Evolutionary conservation across 495 filamentous ascomycete genomes (phyloP), one percentile per base, ranked within the genome.

Genomic region (Emericellopsis terricola): DNA sequence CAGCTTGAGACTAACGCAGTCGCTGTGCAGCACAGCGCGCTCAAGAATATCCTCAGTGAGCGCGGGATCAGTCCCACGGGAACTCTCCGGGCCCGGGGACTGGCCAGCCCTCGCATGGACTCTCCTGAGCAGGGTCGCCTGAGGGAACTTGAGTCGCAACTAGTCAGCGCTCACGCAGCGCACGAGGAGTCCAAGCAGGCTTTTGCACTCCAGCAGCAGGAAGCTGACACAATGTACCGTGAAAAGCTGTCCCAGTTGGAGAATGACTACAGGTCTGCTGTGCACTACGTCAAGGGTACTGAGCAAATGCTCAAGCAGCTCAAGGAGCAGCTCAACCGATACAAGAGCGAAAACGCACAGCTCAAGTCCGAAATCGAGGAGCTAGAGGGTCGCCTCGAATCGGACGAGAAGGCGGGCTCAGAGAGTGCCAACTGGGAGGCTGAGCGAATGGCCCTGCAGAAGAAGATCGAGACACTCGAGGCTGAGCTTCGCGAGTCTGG

Each of bases 241-340:
- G 86, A 92, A 50, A 94, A 94, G 52, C 62, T 99, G 35, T 71
- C 78, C 35, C 81, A 91, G 48, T 72, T 99, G 15, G 85, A 94
- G 50, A 84, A 81, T 49, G 89, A 99, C 49, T 93, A 99, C 49
- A 84, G 92, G 50, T 93, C 91, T n/a, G 86, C 91, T 9, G 86
- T 96, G n/a, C 86, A 94, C 55, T 99, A 99, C 49, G 83, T 99
- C 41, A 91, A 94, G 49, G 91, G 89, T 27, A 94, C 87, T 1
- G 91, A 99, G 57, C 94, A 94, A 68, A 92, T 99, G 82, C 65
- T 97, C 16, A 86, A 87, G 55, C 85, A 86, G 45, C 92, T 97
- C 74, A 96, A 97, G 62, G 84, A 94, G 42, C 89, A 97, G 53
- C 63, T 96, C 9, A 61, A 73, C 24, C 81, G 85, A 23, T 85